A percentile compares a stretch with the other conserved stretches of the same genome.
Conservation (phyloP, 2,329 filamentous ascomycete genomes). For the Aspergillus felis region DNA sequence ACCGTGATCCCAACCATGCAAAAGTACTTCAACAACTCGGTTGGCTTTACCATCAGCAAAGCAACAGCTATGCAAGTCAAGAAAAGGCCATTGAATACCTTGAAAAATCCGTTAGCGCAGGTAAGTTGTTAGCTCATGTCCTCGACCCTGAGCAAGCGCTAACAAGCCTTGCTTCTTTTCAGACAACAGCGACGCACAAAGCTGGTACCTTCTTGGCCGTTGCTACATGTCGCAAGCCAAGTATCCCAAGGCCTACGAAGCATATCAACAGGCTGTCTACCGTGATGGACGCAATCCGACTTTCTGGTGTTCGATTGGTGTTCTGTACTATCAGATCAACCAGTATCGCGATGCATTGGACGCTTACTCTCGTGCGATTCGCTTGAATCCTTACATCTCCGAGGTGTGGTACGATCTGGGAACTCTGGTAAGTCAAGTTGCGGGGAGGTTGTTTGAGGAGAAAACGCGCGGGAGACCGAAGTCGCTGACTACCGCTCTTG, state of each 20-base stretch:
- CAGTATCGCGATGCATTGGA: conserved; percentile 97
- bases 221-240: conserved; percentile 99
- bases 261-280: conserved; percentile 97
- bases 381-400: conserved; percentile 95
- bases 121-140: conserved; percentile 50
- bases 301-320: conserved; percentile 99
- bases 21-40: conserved; percentile 97
- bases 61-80: conserved; percentile 83
- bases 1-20: conserved; percentile 91
- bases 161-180: conserved; percentile 9
- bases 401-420: conserved; percentile 99
- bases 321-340: conserved; percentile 99
- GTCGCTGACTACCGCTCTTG: conserved; percentile 3
- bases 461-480: neutral
- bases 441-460: neutral
- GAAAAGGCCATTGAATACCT: conserved; percentile 96
- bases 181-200: conserved; percentile 95
- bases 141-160: conserved; percentile 3
- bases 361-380: conserved; percentile 93
- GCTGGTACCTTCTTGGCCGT: conserved; percentile 94
- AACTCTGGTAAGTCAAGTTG: conserved; percentile 67
- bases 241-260: conserved; percentile 97
- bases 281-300: conserved; percentile 96
- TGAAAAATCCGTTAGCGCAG: conserved; percentile 90
- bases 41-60: conserved; percentile 97